Evolutionary conservation across 805 yeast genomes (phyloP).

Genomic region (Yamadazyma takamatsuzukensis): DNA sequence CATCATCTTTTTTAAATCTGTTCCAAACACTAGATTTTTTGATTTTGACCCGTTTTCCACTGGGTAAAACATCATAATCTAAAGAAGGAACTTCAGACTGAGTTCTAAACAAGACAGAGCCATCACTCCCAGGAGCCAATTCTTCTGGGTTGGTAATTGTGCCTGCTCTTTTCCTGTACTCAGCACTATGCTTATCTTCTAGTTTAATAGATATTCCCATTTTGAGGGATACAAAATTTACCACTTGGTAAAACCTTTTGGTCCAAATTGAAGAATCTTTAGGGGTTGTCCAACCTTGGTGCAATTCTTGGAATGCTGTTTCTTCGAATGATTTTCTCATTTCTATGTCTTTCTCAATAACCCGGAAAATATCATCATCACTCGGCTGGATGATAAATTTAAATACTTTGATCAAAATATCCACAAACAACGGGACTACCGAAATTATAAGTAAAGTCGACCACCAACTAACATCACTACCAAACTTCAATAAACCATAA

Average conservation of each 20-base stretch:
- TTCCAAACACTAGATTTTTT: conserved; percentile 17
- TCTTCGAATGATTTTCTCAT: conserved; percentile 69
- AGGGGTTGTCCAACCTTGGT: conserved; percentile 74
- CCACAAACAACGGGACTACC: conserved; percentile 61
- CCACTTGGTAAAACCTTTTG: conserved; percentile 1
- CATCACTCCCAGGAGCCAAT: conserved; percentile 46
- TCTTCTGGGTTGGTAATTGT: conserved; percentile 47
- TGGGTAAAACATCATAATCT: conserved; percentile 59
- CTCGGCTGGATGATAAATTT: conserved; percentile 57
- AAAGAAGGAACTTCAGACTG: conserved; percentile 27
- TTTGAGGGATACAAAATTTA: conserved; percentile 1
- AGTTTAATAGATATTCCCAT: conserved; percentile 2
- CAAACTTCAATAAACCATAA: conserved; percentile 71
- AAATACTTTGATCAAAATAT: conserved; percentile 57
- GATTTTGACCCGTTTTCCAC: conserved; percentile 59
- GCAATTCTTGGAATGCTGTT: conserved; percentile 66
- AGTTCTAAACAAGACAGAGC: conserved; percentile 20
- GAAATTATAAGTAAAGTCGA: conserved; percentile 58
- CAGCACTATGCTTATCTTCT: conserved; percentile 28
- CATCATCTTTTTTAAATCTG: conserved; percentile 13
- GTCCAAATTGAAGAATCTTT: conserved; percentile 37
- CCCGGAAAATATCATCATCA: conserved; percentile 77
- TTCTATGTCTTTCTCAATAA: conserved; percentile 65
- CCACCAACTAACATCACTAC: conserved; percentile 86
- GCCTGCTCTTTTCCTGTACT: conserved; percentile 45